Evolutionary conservation across 208 protist genomes (phyloP).

Genomic region (Angomonas ambiguus): DNA sequence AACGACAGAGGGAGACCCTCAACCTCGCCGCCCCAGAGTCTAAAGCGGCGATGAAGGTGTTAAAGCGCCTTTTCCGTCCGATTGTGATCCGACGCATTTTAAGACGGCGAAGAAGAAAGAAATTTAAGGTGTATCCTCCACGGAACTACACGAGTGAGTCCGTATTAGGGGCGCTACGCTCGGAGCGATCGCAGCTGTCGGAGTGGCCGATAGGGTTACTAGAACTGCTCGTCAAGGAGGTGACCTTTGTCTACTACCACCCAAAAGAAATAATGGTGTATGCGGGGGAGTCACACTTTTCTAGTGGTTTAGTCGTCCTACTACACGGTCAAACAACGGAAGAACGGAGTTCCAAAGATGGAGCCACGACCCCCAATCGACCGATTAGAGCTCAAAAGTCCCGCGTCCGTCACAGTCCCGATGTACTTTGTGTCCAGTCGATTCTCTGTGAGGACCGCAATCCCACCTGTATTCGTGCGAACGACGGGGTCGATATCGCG

Average conservation of each 20-base stretch:
- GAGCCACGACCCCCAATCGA: constrained; percentile 12
- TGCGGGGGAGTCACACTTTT: constrained; percentile 69
- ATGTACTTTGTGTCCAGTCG: constrained; percentile 56
- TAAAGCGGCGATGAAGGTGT: constrained; percentile 31
- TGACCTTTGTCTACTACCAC: constrained; percentile 41
- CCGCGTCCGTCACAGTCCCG: constrained; percentile 35
- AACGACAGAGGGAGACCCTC: constrained; percentile 6
- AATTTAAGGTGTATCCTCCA: constrained; percentile 41
- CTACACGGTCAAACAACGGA: constrained; percentile 61
- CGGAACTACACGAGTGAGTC: constrained; percentile 58
- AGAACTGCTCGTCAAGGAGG: constrained; percentile 41
- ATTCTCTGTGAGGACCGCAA: constrained; percentile 81
- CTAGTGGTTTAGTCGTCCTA: constrained; percentile 71
- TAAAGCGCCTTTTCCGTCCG: constrained; percentile 52
- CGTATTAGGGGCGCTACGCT: constrained; percentile 51
- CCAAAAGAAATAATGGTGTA: constrained; percentile 71
- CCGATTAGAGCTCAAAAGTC: constrained; percentile 31
- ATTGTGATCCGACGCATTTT: constrained; percentile 45
- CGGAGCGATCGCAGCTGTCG: constrained; percentile 51
- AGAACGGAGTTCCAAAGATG: not conserved
- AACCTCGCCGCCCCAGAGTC: constrained; percentile 42
- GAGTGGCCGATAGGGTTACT: constrained; percentile 61
- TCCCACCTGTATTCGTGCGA: constrained; percentile 33
- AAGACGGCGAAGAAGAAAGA: constrained; percentile 25
- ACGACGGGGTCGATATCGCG: constrained; percentile 59